Evolutionary conservation across 2,329 filamentous ascomycete species (phyloP), one percentile per base, ranked within the genome.

Genomic region (Colletotrichum ledebouriae): DNA sequence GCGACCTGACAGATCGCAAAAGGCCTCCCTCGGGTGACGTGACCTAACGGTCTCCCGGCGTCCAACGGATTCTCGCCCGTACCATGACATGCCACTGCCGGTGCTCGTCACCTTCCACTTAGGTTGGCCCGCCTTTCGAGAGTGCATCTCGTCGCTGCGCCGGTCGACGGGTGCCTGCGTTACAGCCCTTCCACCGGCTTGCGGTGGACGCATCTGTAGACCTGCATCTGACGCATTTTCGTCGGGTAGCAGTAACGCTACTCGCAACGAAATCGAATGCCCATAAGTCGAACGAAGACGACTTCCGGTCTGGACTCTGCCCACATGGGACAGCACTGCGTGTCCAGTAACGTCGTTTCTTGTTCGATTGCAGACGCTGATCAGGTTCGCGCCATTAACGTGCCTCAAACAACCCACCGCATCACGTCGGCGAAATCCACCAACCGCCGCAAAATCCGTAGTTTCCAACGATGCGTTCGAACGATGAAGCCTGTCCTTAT

Each of bases 1-100:
- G 29, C 37, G 53, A 44, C 39, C 39, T 57, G 53, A 57, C 53
- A 57, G 53, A 33, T 42, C 53, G 53, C 39, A 57, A 57, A 39
- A 57, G 46, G 37, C 37, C 29, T 29, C 29, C 37, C 39, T 57
- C 53, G 53, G 53, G 53, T 42, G 20, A 29, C 29, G 29, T 29
- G 6, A 39, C 5, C 20, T 34, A 44, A 57, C 39, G 39, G 12
- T 57, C 29, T 53, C 13, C 37, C 11, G 37, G 37, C 12, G 11
- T 15, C 37, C 37, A 39, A 39, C 37, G 37, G 37, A 11, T 39
- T 39, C 37, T 12, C 37, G 37, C 37, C 37, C 37, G 37, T 39
- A 12, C 11, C 37, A 39, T 39, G 37, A 39, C 37, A 39, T 39
- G 37, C 10, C 13, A 15, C 2, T 13, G 37, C 37, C 11, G 37